Evolutionary conservation across 306 rosid genomes (phyloP).

Genomic region (Lagenaria siceraria): DNA sequence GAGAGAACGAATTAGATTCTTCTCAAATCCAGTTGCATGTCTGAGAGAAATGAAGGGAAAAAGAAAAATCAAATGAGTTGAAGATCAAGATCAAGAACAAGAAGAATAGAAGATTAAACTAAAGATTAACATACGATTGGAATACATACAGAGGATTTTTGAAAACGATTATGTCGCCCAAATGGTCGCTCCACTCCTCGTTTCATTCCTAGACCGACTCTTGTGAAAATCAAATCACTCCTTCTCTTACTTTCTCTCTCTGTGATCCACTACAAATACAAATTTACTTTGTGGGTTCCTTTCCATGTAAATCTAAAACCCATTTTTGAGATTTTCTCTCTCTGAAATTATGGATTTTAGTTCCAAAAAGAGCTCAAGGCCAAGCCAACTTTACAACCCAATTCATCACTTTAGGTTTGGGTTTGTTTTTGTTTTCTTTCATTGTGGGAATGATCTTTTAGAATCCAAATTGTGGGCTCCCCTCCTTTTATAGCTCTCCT

Average conservation of each 20-base stretch:
- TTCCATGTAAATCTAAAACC: slow-evolving; percentile 4
- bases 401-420: slow-evolving; percentile 6
- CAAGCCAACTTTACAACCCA: slow-evolving; percentile 20
- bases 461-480: neutral
- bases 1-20: slow-evolving; percentile 24
- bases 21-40: slow-evolving; percentile 41
- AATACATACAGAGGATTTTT: slow-evolving; percentile 7
- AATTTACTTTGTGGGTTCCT: neutral
- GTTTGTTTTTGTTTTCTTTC: slow-evolving; percentile 3
- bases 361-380: slow-evolving; percentile 3
- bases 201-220: slow-evolving; percentile 47
- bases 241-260: too few relatives aligned
- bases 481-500: neutral
- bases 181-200: slow-evolving; percentile 55
- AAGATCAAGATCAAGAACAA: neutral
- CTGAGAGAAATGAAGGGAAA: slow-evolving; percentile 20
- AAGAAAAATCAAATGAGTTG: neutral
- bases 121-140: too few relatives aligned
- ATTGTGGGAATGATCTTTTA: neutral
- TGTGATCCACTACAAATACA: neutral
- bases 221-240: slow-evolving; percentile 10
- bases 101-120: neutral
- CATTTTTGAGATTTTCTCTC: neutral
- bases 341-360: neutral
- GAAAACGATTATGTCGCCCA: slow-evolving; percentile 30